Evolutionary conservation across 2,329 filamentous ascomycete genomes (phyloP), one percentile per base, ranked within the genome.

Genomic region (Fusarium chaquense): DNA sequence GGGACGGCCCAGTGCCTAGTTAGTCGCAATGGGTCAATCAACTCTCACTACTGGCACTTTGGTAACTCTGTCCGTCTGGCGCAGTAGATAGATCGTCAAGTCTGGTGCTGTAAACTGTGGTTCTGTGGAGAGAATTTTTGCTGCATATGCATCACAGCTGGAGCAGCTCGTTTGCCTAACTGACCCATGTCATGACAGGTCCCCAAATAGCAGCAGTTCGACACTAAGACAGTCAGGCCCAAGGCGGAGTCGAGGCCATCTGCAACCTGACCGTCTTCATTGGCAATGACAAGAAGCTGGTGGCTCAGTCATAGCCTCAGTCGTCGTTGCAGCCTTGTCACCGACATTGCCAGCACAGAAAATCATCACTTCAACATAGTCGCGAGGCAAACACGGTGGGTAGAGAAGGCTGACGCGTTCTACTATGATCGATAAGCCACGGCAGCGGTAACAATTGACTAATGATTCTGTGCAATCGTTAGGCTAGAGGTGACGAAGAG

Each of bases 141-240:
- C 24, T 52, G 36, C 36, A 40, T 40, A 35, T 24, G 50, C 36
- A 40, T 49, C 45, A 38, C 40, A 18, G 38, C 60, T 52, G 36
- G 62, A 50, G 50, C 57, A 52, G 35, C 36, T 52, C 58, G 58
- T 40, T 58, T 38, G 62, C 56, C 47, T 47, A 47, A 53, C 40
- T 44, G 45, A 65, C 53, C 62, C 58, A 54, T 66, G 62, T 32
- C 28, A 50, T 52, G 62, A 43, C 50, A 60, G 58, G 43, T 63
- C 71, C 64, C 71, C 44, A 71, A 71, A 74, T 73, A 74, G 71
- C 56, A 73, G 50, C 62, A 56, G 56, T 38, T 46, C 47, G 40
- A 40, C 49, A 35, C 45, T 55, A 35, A 60, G 69, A 44, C 28
- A 20, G 35, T 40, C 28, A 26, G 33, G 49, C 36, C 24, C 22